Percentiles rank a stretch among this genome's conserved stretches.
These are phyloP conservation scores for Alternaria longipes DNA, from an alignment of 2,329 filamentous ascomycete species.

Conservation along the genomic window DNA sequence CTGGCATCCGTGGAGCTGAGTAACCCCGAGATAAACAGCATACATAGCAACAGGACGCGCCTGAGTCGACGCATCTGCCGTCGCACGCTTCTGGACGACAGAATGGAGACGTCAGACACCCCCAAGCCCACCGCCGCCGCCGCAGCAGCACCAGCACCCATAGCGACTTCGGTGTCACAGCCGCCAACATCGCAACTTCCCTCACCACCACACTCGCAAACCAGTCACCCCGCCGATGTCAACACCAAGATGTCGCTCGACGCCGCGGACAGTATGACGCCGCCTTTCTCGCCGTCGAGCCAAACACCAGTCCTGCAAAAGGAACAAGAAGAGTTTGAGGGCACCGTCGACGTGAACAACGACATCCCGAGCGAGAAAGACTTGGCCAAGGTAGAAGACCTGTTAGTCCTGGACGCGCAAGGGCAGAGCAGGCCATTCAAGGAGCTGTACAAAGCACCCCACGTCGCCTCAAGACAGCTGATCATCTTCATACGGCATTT, in stretches of 20 bases:
- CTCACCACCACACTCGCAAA: conserved; percentile 39
- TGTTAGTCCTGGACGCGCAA: conserved; percentile 49
- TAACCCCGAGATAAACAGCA: not conserved
- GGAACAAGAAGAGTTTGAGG: conserved; percentile 46
- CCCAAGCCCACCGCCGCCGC: conserved; percentile 18
- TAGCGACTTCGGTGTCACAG: conserved; percentile 14
- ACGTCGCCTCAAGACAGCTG: conserved; percentile 62
- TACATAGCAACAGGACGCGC: not conserved
- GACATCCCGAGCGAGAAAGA: conserved; percentile 46
- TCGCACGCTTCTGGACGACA: not conserved
- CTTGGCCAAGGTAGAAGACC: conserved; percentile 39
- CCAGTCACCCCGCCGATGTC: conserved; percentile 22
- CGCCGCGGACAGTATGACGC: conserved; percentile 25
- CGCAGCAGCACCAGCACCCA: conserved; percentile 7
- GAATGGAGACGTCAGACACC: conserved; percentile 29
- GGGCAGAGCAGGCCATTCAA: conserved; percentile 50
- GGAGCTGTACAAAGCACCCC: conserved; percentile 47
- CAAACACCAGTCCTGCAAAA: conserved; percentile 43
- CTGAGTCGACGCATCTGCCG: too few species aligned
- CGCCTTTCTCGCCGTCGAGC: conserved; percentile 46
- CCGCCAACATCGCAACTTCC: conserved; percentile 28
- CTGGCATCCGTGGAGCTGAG: conserved; percentile 29
- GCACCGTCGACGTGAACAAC: conserved; percentile 50
- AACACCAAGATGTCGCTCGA: conserved; percentile 27
- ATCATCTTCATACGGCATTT: conserved; percentile 82